Evolutionary conservation across 148 eudicot species (phyloP), one percentile per base, ranked within the genome.

Genomic region (Cornus suecica): DNA sequence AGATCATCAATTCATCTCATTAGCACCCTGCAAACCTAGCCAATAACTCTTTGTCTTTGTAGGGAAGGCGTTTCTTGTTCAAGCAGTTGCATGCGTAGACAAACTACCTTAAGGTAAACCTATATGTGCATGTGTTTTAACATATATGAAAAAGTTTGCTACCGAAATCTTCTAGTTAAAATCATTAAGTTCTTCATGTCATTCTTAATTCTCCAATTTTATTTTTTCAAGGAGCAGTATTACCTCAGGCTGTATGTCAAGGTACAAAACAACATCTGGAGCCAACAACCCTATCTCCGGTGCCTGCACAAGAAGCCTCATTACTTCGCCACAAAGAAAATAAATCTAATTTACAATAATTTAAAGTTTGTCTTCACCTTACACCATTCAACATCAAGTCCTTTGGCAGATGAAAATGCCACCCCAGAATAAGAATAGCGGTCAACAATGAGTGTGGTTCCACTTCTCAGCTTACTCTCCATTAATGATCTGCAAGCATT

Each of bases 371-470:
- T 28, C 23, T 32, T 76, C 83, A 95, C 99, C 98, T 95, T 95
- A 71, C 99, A 95, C 98, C 99, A 95, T 24, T 93, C 88, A 66
- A 93, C 73, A 81, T 90, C 86, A 68, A 95, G 90, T 76, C 99
- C 99, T 85, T 95, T 95, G 54, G 99, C 99, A 80, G 97, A 85
- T 27, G 99, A 92, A 82, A 95, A 95, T 1, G 97, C 99, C 72
- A 95, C 97, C 74, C 99, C 97, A 23, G 99, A 95, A 81, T 88
- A 95, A 20, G 99, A 91, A 84, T 95, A 95, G 24, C 99, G 97
- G 86, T 95, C 99, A 63, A 95, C 89, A 23, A 92, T 83, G 30
- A 95, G 91, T 20, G 97, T 88, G 10, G 88, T 92, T 72, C 94
- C 94, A 83, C 89, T 83, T 81, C 80, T 90, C 81, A 95, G 85